Evolutionary conservation across 257 asterid genomes (phyloP).

Genomic region (Nemophila menziesii): DNA sequence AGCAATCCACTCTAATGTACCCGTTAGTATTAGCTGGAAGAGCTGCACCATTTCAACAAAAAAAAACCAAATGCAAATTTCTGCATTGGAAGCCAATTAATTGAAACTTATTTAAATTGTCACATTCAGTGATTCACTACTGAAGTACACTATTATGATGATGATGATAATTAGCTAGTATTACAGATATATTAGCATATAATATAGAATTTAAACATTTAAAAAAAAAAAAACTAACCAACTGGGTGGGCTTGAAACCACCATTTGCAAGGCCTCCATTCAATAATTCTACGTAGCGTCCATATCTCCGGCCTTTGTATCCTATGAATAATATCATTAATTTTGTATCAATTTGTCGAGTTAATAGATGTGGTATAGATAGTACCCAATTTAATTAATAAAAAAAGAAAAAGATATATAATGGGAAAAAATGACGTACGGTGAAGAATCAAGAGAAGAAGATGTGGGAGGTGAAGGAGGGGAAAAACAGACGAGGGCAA

Average conservation of each 20-base stretch:
- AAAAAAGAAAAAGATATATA: neutral
- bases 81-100: constrained; percentile 78
- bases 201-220: neutral
- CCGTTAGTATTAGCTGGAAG: constrained; percentile 73
- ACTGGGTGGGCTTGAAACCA: constrained; percentile 54
- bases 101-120: constrained; percentile 29
- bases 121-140: too few relatives aligned
- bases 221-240: constrained; percentile 34
- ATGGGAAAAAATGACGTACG: constrained; percentile 27
- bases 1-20: constrained; percentile 91
- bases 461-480: constrained; percentile 29
- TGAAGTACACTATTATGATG: neutral
- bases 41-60: constrained; percentile 97
- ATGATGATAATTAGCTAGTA: neutral
- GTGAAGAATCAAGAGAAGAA: constrained; percentile 17
- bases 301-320: constrained; percentile 58
- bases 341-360: too few relatives aligned
- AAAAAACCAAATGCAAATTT: constrained; percentile 81
- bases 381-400: neutral
- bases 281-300: constrained; percentile 61
- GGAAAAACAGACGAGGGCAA: constrained; percentile 38
- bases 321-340: constrained; percentile 31
- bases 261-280: constrained; percentile 96
- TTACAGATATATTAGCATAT: neutral
- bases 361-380: neutral